A percentile compares a stretch with the other conserved stretches of the same genome.
Conservation (phyloP, 805 yeast species). For the Candida parachauliodes region DNA sequence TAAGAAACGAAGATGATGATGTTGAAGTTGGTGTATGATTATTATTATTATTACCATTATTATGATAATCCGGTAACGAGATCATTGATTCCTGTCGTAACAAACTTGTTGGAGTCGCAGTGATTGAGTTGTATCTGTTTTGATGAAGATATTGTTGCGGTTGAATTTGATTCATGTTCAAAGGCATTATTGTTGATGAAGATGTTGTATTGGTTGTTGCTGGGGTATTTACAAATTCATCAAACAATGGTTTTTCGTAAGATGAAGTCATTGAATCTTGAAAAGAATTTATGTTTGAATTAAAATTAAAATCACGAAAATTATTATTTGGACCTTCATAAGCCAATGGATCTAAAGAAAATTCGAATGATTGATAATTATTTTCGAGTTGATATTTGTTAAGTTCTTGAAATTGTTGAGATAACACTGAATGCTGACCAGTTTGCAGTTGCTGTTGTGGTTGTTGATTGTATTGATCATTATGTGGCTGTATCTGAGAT, state of each 20-base stretch:
- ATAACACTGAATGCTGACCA: not conserved
- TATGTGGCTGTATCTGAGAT: constrained; percentile 5
- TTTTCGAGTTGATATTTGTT: constrained; percentile 1
- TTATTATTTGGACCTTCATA: constrained; percentile 41
- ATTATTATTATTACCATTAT: not conserved
- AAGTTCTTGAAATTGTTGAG: constrained; percentile 3
- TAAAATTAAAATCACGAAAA: constrained; percentile 10
- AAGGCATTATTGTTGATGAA: constrained; percentile 2
- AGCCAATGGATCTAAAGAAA: constrained; percentile 46
- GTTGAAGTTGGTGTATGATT: not conserved
- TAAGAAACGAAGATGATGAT: not conserved
- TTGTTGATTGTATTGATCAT: not conserved
- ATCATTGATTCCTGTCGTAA: constrained; percentile 27
- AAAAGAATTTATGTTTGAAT: too few species aligned
- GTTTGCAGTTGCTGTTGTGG: not conserved
- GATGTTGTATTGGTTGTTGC: constrained; percentile 4
- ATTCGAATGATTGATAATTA: constrained; percentile 14
- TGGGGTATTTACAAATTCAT: constrained; percentile 6
- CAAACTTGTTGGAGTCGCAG: constrained; percentile 19
- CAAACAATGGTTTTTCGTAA: constrained; percentile 9
- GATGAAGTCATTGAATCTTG: constrained; percentile 7
- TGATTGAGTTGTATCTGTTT: not conserved
- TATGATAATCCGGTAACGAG: constrained; percentile 24
- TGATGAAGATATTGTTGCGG: constrained; percentile 3
- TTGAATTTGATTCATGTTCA: constrained; percentile 7